Conservation (phyloP, 208 protist species). For the Trichomonas vaginalis region DNA sequence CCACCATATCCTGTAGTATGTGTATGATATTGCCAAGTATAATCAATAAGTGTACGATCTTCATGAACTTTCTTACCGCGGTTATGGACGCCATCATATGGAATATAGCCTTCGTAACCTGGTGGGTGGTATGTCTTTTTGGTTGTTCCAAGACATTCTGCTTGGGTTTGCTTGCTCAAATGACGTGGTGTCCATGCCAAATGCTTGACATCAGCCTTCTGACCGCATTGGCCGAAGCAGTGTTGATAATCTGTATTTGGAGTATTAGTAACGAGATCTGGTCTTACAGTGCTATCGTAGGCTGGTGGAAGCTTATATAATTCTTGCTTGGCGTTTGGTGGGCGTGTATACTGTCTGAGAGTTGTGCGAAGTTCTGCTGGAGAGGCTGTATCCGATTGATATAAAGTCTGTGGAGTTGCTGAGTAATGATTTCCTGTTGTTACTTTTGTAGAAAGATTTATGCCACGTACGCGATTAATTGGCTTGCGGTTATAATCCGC, state of each 20-base stretch:
- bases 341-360: neutral
- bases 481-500: neutral
- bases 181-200: neutral
- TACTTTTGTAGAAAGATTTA: neutral
- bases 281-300: neutral
- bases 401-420: neutral
- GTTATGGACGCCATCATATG: neutral
- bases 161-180: neutral
- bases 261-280: neutral
- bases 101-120: neutral
- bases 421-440: neutral
- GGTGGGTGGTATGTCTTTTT: neutral
- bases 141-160: neutral
- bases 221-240: neutral
- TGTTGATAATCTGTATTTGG: neutral
- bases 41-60: neutral
- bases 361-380: neutral
- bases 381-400: neutral
- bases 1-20: neutral
- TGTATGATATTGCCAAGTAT: neutral
- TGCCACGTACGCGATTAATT: neutral
- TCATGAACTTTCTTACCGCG: neutral
- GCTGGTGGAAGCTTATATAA: neutral
- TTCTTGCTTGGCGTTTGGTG: neutral
- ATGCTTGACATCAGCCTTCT: neutral